Percentiles rank a stretch among this genome's conserved stretches.
Evolutionary conservation across 192 early-diverging fungal species (phyloP).

Genomic region (Coemansia sp.): DNA sequence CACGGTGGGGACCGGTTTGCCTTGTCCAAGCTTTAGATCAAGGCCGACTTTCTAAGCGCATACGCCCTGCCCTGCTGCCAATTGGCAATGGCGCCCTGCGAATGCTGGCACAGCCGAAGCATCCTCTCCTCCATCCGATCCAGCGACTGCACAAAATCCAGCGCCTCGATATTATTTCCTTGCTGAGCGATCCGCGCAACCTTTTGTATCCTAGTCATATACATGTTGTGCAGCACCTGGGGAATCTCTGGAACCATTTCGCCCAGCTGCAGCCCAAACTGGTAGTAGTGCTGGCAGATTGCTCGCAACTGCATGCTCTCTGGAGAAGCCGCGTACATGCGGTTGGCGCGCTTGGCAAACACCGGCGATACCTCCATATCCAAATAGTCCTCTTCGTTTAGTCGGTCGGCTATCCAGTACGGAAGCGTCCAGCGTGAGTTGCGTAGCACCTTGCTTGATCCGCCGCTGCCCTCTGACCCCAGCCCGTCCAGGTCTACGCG

Average conservation of each 20-base stretch:
- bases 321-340: constrained; percentile 52
- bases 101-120: constrained; percentile 38
- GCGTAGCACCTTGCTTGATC: constrained; percentile 45
- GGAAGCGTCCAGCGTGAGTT: constrained; percentile 48
- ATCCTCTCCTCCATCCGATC: constrained; percentile 33
- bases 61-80: constrained; percentile 46
- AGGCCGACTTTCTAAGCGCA: constrained; percentile 22
- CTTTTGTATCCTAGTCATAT: constrained; percentile 38
- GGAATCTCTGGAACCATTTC: constrained; percentile 48
- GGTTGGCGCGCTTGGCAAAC: constrained; percentile 46
- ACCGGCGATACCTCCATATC: constrained; percentile 45
- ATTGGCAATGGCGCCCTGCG: constrained; percentile 25
- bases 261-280: constrained; percentile 48
- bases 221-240: constrained; percentile 45
- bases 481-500: constrained; percentile 48
- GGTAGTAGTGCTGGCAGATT: constrained; percentile 45
- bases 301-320: constrained; percentile 46
- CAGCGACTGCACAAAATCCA: constrained; percentile 49
- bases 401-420: constrained; percentile 53
- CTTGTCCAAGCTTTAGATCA: constrained; percentile 14
- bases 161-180: constrained; percentile 34
- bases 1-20: too few relatives aligned
- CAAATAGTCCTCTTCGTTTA: constrained; percentile 48
- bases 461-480: constrained; percentile 41
- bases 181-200: constrained; percentile 46